Evolutionary conservation across 78 protist species (phyloP).

Genomic region (Emiliania huxleyi): DNA sequence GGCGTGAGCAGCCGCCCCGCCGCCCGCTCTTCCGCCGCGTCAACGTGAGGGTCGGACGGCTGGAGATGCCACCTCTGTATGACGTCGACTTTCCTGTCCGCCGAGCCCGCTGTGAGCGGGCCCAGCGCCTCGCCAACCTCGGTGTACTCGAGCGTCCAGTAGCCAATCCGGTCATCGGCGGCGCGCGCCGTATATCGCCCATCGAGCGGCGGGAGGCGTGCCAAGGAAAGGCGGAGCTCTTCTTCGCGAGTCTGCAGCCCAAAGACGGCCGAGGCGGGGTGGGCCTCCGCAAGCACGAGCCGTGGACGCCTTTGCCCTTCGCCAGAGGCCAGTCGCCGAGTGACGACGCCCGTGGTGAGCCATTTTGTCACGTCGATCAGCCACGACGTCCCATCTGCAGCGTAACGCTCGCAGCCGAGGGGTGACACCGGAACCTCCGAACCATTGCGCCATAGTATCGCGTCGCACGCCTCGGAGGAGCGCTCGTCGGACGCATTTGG

Average conservation of each 20-base stretch:
- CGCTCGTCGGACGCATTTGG: background rate
- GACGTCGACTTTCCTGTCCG: background rate
- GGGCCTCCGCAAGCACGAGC: background rate
- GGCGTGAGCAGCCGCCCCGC: background rate
- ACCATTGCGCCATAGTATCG: background rate
- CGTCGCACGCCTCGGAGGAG: background rate
- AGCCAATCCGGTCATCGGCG: background rate
- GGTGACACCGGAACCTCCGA: background rate
- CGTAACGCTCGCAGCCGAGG: too few relatives aligned
- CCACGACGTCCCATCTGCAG: too few relatives aligned
- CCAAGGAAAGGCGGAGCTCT: background rate
- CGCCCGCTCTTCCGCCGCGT: background rate
- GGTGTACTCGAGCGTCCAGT: background rate
- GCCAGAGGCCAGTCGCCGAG: background rate
- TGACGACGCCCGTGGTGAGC: background rate
- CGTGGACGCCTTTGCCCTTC: background rate
- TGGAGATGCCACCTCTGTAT: background rate
- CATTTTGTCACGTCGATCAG: background rate
- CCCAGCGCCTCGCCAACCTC: background rate
- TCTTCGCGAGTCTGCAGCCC: background rate
- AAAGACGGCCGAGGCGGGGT: background rate
- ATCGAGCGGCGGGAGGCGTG: background rate
- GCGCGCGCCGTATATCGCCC: background rate
- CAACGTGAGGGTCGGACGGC: background rate
- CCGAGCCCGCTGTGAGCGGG: background rate